Conservation (phyloP, 129 eudicot genomes). For the Lactuca sativa region DNA sequence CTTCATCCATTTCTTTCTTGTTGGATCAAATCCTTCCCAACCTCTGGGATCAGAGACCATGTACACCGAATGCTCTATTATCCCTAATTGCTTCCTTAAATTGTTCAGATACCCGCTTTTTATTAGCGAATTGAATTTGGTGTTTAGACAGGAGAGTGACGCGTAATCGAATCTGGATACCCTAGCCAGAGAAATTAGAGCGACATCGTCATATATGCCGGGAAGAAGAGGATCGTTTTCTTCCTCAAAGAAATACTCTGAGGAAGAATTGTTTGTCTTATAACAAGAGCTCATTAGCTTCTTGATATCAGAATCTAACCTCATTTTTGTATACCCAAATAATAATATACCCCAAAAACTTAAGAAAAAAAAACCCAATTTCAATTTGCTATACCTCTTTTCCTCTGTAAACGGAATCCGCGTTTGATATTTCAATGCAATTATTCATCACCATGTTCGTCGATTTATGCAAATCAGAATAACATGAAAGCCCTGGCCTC, state of each 20-base stretch:
- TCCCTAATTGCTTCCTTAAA: constrained; percentile 49
- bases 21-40: constrained; percentile 70
- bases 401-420: constrained; percentile 12
- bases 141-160: constrained; percentile 46
- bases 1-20: constrained; percentile 57
- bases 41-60: constrained; percentile 65
- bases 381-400: constrained; percentile 28
- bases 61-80: constrained; percentile 70
- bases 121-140: constrained; percentile 42
- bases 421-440: constrained; percentile 13
- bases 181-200: constrained; percentile 56
- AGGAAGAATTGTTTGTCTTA: constrained; percentile 22
- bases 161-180: constrained; percentile 54
- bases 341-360: constrained; percentile 8
- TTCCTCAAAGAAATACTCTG: constrained; percentile 32
- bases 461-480: constrained; percentile 6
- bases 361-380: neutral
- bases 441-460: constrained; percentile 14
- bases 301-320: neutral
- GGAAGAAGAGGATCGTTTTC: constrained; percentile 49
- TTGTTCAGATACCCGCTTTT: constrained; percentile 53
- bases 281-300: constrained; percentile 3
- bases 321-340: constrained; percentile 6
- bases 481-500: neutral
- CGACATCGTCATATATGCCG: constrained; percentile 59